Evolutionary conservation across 2,329 filamentous ascomycete genomes (phyloP).

Genomic region (Mariannaea elegans): DNA sequence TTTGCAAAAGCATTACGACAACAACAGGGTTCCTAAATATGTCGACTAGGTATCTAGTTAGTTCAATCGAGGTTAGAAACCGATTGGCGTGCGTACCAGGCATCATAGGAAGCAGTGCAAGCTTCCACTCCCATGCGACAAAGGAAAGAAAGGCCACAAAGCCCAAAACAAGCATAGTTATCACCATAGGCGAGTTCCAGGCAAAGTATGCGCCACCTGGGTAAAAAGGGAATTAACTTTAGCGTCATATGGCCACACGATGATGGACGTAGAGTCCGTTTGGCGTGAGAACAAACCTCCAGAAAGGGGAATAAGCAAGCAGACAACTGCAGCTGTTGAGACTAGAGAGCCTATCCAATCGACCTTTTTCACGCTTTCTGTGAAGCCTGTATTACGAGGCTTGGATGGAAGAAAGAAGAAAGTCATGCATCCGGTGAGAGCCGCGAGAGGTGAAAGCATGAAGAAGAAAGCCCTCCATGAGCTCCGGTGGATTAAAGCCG

Average conservation of each 20-base stretch:
- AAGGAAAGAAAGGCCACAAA: constrained; percentile 68
- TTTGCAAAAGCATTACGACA: constrained; percentile 63
- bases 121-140: constrained; percentile 73
- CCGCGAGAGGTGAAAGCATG: constrained; percentile 60
- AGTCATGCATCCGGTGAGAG: constrained; percentile 53
- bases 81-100: constrained; percentile 50
- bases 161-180: constrained; percentile 78
- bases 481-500: constrained; percentile 46
- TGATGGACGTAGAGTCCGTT: too few species aligned
- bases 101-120: constrained; percentile 79
- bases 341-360: constrained; percentile 67
- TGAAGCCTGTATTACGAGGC: constrained; percentile 55
- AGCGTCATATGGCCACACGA: not conserved
- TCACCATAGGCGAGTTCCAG: constrained; percentile 75
- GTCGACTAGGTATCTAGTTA: constrained; percentile 44
- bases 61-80: not conserved
- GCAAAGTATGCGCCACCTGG: constrained; percentile 40
- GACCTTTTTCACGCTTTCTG: constrained; percentile 61
- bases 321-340: constrained; percentile 64
- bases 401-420: constrained; percentile 62
- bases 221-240: not conserved
- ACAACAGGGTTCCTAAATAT: constrained; percentile 65
- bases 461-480: constrained; percentile 56
- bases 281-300: constrained; percentile 57
- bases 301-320: constrained; percentile 70